phyloP scores from a whole-genome alignment of 257 asterid genomes.

The Rhazya stricta region DNA sequence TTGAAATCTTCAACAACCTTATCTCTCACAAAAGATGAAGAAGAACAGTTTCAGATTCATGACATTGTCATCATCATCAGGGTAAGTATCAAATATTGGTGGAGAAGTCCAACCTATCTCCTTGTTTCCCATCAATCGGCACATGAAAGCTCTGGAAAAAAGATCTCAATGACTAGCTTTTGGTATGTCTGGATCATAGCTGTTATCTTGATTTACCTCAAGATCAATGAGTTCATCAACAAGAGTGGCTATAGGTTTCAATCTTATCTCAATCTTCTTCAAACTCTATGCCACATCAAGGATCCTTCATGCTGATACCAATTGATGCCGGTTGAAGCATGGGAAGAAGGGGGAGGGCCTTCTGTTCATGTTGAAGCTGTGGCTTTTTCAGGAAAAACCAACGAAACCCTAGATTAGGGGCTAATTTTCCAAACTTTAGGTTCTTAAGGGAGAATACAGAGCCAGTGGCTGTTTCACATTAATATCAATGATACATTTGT shows the following conservation, averaged over 20 bases:
- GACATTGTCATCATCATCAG: background rate
- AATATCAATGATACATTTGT: no score
- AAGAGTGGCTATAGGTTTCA: background rate
- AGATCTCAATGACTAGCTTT: background rate
- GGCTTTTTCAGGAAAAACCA: background rate
- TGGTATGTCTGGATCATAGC: no score
- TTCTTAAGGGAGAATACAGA: no score
- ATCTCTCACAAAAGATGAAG: background rate
- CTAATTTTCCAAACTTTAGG: no score
- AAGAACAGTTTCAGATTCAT: background rate
- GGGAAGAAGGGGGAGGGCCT: no score
- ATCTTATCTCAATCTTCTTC: background rate
- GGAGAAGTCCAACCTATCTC: background rate
- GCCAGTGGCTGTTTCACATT: background rate
- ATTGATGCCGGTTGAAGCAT: no score
- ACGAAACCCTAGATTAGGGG: no score
- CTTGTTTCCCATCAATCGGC: background rate
- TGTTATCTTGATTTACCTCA: background rate
- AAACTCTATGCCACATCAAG: background rate
- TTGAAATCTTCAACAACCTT: background rate
- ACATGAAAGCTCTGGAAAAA: background rate
- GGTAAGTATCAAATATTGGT: background rate
- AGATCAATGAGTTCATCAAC: background rate
- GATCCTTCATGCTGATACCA: background rate
- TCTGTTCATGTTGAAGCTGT: background rate